Conservation (phyloP, 139 green algal genomes). For the Chlamydomonas asymmetrica region DNA sequence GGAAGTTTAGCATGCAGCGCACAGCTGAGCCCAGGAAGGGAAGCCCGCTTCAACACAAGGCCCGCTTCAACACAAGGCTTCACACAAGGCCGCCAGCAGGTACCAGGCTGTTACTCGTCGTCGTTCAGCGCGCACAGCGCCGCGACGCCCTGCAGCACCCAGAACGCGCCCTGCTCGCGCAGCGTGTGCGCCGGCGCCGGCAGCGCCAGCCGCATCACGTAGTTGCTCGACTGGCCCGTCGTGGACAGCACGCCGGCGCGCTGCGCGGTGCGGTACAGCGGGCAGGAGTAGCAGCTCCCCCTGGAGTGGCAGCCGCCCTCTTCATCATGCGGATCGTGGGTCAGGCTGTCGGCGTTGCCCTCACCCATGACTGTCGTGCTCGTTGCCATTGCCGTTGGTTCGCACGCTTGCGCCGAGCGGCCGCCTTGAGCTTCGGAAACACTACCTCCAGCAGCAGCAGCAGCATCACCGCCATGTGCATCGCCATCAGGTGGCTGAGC, state of each 20-base stretch:
- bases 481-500: no score
- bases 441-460: no score
- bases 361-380: neutral
- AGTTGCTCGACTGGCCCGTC: constrained; percentile 78
- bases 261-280: constrained; percentile 78
- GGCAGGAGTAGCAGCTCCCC: constrained; percentile 56
- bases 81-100: neutral
- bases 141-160: constrained; percentile 75
- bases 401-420: no score
- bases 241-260: constrained; percentile 70
- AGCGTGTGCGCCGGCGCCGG: constrained; percentile 49
- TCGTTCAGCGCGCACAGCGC: constrained; percentile 68
- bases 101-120: constrained; percentile 14
- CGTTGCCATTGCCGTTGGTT: no score
- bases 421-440: no score
- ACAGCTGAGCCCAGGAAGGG: neutral
- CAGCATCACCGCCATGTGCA: no score
- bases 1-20: neutral
- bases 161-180: constrained; percentile 43
- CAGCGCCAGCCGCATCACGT: constrained; percentile 67
- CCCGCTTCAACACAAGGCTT: neutral
- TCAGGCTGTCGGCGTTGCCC: neutral
- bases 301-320: neutral
- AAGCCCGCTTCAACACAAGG: neutral
- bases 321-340: neutral